Evolutionary conservation across 75 land plant genomes (phyloP).

Genomic region (Pseudotsuga menziesii): DNA sequence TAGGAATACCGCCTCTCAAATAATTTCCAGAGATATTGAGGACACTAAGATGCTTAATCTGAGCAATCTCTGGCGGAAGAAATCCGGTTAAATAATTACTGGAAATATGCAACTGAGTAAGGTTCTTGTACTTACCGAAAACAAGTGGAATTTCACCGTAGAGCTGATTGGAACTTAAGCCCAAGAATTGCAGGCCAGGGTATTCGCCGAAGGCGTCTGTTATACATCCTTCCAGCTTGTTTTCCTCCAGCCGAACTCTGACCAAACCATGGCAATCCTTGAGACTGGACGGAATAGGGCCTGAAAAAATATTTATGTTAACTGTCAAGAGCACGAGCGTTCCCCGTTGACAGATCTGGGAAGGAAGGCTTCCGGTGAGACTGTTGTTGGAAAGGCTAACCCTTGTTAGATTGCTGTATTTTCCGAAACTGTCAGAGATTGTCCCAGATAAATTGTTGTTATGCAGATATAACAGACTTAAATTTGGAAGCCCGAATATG

Average conservation of each 20-base stretch:
- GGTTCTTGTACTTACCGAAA: constrained; percentile 19
- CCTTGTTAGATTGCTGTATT: background rate
- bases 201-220: constrained; percentile 22
- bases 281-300: background rate
- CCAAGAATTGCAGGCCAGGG: constrained; percentile 20
- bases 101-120: constrained; percentile 16
- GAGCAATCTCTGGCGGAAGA: constrained; percentile 25
- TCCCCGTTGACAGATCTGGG: constrained; percentile 3
- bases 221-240: constrained; percentile 22
- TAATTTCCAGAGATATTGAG: constrained; percentile 25
- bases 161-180: constrained; percentile 19
- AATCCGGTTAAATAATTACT: constrained; percentile 20
- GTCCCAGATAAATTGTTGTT: background rate
- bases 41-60: constrained; percentile 8
- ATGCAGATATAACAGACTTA: background rate
- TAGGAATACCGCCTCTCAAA: constrained; percentile 25
- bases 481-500: background rate
- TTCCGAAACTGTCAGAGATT: background rate
- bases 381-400: background rate
- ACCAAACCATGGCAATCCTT: constrained; percentile 9
- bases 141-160: constrained; percentile 23
- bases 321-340: background rate
- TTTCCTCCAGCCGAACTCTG: constrained; percentile 18
- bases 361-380: background rate
- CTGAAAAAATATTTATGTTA: constrained; percentile 1